phyloP scores from a whole-genome alignment of 768 basidiomycete species.

The Bullera alba region DNA sequence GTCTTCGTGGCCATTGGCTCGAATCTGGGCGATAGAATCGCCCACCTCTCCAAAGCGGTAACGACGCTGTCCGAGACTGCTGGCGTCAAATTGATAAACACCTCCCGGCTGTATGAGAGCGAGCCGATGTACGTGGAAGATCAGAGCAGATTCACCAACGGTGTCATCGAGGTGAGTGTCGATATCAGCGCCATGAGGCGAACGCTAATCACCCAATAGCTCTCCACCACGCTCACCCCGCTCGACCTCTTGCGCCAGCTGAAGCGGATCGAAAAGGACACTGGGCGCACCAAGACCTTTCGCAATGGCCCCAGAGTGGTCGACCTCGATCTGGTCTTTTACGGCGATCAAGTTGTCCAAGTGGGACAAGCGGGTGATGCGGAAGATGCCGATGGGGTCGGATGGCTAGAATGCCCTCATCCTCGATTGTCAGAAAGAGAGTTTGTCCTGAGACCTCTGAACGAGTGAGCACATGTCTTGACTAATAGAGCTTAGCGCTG shows the following conservation, averaged over 20 bases:
- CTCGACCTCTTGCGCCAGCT: slow-evolving; percentile 56
- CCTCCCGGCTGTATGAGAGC: slow-evolving; percentile 84
- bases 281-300: slow-evolving; percentile 72
- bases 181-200: background rate
- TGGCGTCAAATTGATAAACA: slow-evolving; percentile 45
- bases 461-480: slow-evolving; percentile 56
- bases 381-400: slow-evolving; percentile 46
- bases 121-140: slow-evolving; percentile 92
- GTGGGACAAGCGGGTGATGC: slow-evolving; percentile 49
- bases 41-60: slow-evolving; percentile 72
- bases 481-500: slow-evolving; percentile 1
- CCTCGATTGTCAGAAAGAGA: slow-evolving; percentile 72
- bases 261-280: slow-evolving; percentile 64
- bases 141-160: slow-evolving; percentile 82
- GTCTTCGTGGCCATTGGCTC: slow-evolving; percentile 78
- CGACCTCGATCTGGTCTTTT: slow-evolving; percentile 81
- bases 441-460: slow-evolving; percentile 80
- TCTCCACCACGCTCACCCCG: slow-evolving; percentile 67
- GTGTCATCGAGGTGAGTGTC: slow-evolving; percentile 70
- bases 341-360: slow-evolving; percentile 59
- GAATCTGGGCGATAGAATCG: slow-evolving; percentile 80
- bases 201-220: slow-evolving; percentile 48
- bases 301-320: slow-evolving; percentile 82
- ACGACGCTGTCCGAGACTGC: slow-evolving; percentile 56
- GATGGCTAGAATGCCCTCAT: slow-evolving; percentile 79